A percentile compares a stretch with the other conserved stretches of the same genome.
Conservation (phyloP, 1,284 basidiomycete genomes). For the Ceratobasidium sp. region DNA sequence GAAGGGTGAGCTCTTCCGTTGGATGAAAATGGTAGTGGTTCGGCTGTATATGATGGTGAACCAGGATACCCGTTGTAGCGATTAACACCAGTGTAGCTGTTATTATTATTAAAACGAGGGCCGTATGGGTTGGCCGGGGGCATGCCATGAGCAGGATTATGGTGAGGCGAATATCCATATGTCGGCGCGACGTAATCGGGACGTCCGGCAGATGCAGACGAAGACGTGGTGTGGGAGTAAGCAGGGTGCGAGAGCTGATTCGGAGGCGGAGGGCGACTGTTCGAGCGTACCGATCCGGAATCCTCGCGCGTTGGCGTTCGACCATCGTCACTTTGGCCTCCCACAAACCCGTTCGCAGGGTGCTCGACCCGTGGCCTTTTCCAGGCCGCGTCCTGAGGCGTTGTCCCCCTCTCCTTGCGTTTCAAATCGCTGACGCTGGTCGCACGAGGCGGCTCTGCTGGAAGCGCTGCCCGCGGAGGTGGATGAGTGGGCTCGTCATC, state of each 20-base stretch:
- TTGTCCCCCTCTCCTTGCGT: slow-evolving; percentile 63
- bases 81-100: neutral
- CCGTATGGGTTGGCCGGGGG: neutral
- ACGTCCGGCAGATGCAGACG: slow-evolving; percentile 24
- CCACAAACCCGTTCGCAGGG: slow-evolving; percentile 43
- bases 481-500: slow-evolving; percentile 62
- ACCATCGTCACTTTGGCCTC: slow-evolving; percentile 12
- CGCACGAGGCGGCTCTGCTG: slow-evolving; percentile 10
- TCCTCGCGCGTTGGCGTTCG: slow-evolving; percentile 22
- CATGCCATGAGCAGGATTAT: neutral
- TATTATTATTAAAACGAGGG: neutral
- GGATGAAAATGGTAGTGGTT: slow-evolving; percentile 35
- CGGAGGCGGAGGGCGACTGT: slow-evolving; percentile 30
- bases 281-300: slow-evolving; percentile 20
- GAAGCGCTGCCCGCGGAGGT: slow-evolving; percentile 30
- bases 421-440: slow-evolving; percentile 57
- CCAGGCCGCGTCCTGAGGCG: slow-evolving; percentile 66
- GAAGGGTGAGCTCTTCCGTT: slow-evolving; percentile 35
- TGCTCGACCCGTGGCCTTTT: slow-evolving; percentile 71
- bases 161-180: slow-evolving; percentile 20
- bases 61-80: slow-evolving; percentile 14
- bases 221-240: slow-evolving; percentile 32
- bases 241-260: slow-evolving; percentile 24
- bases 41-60: neutral
- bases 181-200: slow-evolving; percentile 15